Conservation (phyloP, 2,329 filamentous ascomycete species). For the Ceratocystis alfenasii region DNA sequence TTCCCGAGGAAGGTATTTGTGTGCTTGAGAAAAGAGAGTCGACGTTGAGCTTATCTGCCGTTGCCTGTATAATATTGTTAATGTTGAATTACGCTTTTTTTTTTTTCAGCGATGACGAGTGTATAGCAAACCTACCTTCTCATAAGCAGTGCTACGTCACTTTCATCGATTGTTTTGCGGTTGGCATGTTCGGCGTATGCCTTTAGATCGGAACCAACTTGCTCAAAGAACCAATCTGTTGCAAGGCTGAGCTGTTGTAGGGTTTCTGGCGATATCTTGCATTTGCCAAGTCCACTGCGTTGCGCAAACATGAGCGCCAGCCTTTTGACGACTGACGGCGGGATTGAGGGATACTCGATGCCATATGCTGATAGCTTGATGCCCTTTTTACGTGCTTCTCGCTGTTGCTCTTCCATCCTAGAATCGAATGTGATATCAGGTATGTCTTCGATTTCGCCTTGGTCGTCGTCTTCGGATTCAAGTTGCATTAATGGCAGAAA, state of each 20-base stretch:
- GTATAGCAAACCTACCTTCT: conserved; percentile 49
- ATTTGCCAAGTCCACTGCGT: conserved; percentile 51
- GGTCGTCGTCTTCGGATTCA: conserved; percentile 20
- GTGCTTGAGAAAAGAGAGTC: conserved; percentile 77
- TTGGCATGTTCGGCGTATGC: conserved; percentile 73
- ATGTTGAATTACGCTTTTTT: conserved; percentile 25
- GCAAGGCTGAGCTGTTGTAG: conserved; percentile 65
- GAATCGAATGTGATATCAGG: conserved; percentile 15
- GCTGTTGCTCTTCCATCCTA: conserved; percentile 11
- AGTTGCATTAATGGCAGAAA: conserved; percentile 17
- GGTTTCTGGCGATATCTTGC: conserved; percentile 61
- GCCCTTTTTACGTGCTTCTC: conserved; percentile 30
- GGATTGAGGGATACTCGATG: conserved; percentile 63
- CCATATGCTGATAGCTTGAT: conserved; percentile 58
- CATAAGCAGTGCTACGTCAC: conserved; percentile 71
- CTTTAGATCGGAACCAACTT: conserved; percentile 65
- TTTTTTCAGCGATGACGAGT: conserved; percentile 16
- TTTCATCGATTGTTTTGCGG: conserved; percentile 75
- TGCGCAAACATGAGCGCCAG: conserved; percentile 60
- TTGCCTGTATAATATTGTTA: conserved; percentile 46
- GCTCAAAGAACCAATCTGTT: conserved; percentile 86
- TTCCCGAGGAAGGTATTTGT: conserved; percentile 69
- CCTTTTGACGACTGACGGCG: conserved; percentile 60
- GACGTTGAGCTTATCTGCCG: conserved; percentile 57
- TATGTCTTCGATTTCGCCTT: conserved; percentile 19